These are phyloP conservation scores for Yamadazyma akitaensis DNA, from an alignment of 805 yeast genomes.

Conservation along the genomic window DNA sequence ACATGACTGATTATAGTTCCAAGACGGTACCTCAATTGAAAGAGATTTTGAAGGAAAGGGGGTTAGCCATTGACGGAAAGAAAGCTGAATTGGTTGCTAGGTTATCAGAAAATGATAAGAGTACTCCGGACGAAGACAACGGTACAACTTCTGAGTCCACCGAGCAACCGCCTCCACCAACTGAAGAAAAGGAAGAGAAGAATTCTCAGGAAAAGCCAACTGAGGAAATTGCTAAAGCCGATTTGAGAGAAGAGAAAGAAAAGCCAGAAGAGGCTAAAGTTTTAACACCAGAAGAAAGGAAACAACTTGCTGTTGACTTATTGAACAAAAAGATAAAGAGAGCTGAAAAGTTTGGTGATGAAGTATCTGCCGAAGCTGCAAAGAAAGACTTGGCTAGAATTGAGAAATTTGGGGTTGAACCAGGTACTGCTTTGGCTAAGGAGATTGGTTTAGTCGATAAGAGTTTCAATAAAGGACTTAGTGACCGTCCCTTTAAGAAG, in stretches of 20 bases:
- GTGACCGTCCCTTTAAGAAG: constrained; percentile 10
- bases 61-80: constrained; percentile 69
- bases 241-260: constrained; percentile 9
- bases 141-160: constrained; percentile 12
- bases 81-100: constrained; percentile 74
- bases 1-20: constrained; percentile 55
- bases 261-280: constrained; percentile 28
- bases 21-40: constrained; percentile 82
- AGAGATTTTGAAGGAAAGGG: constrained; percentile 65
- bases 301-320: constrained; percentile 62
- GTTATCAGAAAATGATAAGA: constrained; percentile 53
- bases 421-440: constrained; percentile 60
- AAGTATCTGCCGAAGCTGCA: constrained; percentile 50
- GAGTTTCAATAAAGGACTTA: constrained; percentile 24
- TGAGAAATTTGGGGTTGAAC: constrained; percentile 79
- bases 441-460: constrained; percentile 58
- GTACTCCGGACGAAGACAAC: constrained; percentile 13
- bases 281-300: constrained; percentile 66
- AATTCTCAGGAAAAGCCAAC: constrained; percentile 13
- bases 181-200: constrained; percentile 11
- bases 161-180: constrained; percentile 11
- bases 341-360: constrained; percentile 76
- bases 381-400: constrained; percentile 66
- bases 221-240: constrained; percentile 13
- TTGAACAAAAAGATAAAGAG: constrained; percentile 66